These are phyloP conservation scores for Berkeleyomyces rouxiae DNA, from an alignment of 2,329 filamentous ascomycete genomes.

Conservation along the genomic window DNA sequence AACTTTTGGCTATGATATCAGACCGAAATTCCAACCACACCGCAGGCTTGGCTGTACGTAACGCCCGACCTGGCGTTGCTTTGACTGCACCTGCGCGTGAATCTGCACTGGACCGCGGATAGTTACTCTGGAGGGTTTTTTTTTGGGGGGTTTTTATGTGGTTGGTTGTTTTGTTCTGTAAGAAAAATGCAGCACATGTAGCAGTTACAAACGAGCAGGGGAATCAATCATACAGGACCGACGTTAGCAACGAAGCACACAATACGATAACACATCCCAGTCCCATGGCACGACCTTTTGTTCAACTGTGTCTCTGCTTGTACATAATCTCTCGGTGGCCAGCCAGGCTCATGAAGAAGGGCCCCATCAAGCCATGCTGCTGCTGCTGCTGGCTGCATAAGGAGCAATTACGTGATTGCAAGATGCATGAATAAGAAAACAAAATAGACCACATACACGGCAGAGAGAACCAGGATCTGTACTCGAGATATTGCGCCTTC, in stretches of 20 bases:
- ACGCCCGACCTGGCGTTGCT: background rate
- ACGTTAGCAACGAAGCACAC: background rate
- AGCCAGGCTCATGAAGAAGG: background rate
- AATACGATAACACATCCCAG: background rate
- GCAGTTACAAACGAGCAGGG: background rate
- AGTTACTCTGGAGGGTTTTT: background rate
- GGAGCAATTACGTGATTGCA: slow-evolving; percentile 1
- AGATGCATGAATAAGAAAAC: background rate
- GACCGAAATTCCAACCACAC: background rate
- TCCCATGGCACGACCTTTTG: background rate
- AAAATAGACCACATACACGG: background rate
- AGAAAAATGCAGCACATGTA: background rate
- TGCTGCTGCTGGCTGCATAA: background rate
- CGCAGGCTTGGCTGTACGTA: background rate
- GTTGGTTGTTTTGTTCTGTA: background rate
- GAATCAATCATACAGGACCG: background rate
- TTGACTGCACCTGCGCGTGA: background rate
- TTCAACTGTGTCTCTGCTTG: background rate
- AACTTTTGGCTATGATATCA: background rate
- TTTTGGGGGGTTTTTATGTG: background rate
- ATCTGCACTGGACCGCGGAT: background rate
- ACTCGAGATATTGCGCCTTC: background rate
- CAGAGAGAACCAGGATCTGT: background rate
- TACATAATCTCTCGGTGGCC: background rate
- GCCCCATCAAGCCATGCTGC: background rate